These are phyloP conservation scores for Vairimorpha necatrix DNA, from an alignment of 371 early-diverging fungal genomes.

Conservation along the genomic window DNA sequence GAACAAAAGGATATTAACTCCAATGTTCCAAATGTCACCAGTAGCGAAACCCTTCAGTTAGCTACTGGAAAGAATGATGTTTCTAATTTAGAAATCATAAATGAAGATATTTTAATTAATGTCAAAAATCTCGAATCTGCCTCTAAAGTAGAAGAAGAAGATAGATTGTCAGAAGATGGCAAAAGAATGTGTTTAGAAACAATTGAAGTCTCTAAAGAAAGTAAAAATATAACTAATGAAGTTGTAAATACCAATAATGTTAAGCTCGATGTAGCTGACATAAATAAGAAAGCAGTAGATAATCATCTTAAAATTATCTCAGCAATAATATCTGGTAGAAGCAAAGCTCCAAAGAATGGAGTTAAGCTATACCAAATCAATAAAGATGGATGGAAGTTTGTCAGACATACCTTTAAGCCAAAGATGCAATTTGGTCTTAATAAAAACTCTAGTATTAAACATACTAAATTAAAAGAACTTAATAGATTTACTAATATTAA, in stretches of 20 bases:
- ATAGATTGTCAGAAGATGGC: background rate
- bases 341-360: background rate
- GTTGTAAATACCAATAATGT: background rate
- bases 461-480: background rate
- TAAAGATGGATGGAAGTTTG: background rate
- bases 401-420: background rate
- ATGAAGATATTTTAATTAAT: background rate
- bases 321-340: background rate
- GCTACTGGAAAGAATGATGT: background rate
- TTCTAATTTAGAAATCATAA: background rate
- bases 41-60: background rate
- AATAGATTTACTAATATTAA: slow-evolving; percentile 2
- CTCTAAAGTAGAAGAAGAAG: background rate
- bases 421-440: background rate
- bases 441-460: background rate
- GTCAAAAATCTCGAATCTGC: background rate
- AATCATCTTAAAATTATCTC: background rate
- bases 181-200: background rate
- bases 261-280: background rate
- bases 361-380: background rate
- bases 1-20: background rate
- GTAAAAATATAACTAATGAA: background rate
- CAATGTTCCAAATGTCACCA: background rate
- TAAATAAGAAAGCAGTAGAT: background rate
- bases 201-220: background rate